phyloP scores from a whole-genome alignment of 1,284 basidiomycete genomes.

The Moesziomyces sp. region DNA sequence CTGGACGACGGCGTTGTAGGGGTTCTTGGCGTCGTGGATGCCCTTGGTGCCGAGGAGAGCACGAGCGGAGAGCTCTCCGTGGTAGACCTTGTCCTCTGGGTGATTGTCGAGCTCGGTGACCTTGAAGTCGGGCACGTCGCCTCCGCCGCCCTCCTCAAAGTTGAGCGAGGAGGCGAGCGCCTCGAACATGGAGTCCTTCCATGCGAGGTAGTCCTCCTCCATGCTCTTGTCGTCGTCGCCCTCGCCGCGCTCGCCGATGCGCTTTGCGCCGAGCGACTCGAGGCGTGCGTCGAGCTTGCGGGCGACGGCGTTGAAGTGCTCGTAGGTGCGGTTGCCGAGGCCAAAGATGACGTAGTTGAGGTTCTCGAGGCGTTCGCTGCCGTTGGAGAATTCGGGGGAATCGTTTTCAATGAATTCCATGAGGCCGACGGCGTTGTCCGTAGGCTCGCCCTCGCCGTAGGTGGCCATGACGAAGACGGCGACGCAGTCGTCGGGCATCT shows the following conservation, averaged over 20 bases:
- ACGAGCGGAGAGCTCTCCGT: slow-evolving; percentile 73
- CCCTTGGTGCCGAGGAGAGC: slow-evolving; percentile 83
- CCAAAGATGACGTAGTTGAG: slow-evolving; percentile 96
- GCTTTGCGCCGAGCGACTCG: slow-evolving; percentile 81
- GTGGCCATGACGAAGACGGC: slow-evolving; percentile 97
- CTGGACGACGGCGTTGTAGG: slow-evolving; percentile 85
- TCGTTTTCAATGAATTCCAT: slow-evolving; percentile 91
- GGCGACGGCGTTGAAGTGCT: slow-evolving; percentile 87
- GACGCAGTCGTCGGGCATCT: slow-evolving; percentile 84
- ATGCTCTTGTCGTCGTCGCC: slow-evolving; percentile 99
- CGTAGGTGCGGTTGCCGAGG: slow-evolving; percentile 86
- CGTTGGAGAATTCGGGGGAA: slow-evolving; percentile 84
- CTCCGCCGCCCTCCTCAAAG: slow-evolving; percentile 95
- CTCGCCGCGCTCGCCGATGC: slow-evolving; percentile 91
- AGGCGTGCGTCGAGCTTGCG: slow-evolving; percentile 82
- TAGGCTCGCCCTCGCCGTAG: slow-evolving; percentile 98
- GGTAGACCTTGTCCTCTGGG: slow-evolving; percentile 59
- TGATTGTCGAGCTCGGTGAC: slow-evolving; percentile 79
- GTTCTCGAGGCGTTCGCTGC: slow-evolving; percentile 80
- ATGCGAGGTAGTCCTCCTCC: slow-evolving; percentile 99
- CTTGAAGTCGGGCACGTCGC: slow-evolving; percentile 92
- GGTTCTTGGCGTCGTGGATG: slow-evolving; percentile 96
- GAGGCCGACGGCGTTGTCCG: slow-evolving; percentile 95
- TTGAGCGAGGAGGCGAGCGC: slow-evolving; percentile 81
- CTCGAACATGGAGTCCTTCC: slow-evolving; percentile 98